Conservation (phyloP, 2,329 filamentous ascomycete genomes). For the Aureobasidium vineae region DNA sequence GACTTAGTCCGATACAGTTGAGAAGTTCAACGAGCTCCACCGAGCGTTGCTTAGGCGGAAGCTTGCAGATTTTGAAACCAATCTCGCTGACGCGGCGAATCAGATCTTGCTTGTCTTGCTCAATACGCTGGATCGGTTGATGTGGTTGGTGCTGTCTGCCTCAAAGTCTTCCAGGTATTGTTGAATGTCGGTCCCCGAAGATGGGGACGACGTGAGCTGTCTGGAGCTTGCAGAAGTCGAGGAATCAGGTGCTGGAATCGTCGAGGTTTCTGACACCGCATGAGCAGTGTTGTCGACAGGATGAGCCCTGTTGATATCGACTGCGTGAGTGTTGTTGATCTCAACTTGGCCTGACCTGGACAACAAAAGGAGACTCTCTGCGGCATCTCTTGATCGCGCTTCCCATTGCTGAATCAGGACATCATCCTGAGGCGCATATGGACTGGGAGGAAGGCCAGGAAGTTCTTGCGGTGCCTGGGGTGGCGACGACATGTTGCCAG, state of each 20-base stretch:
- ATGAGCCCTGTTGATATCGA: no score
- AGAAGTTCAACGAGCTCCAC: neutral
- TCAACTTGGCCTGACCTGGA: neutral
- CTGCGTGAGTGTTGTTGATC: neutral
- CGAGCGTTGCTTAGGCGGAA: neutral
- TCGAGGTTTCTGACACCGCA: no score
- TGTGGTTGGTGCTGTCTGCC: no score
- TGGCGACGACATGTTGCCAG: neutral
- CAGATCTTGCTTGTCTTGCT: neutral
- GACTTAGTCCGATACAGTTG: neutral
- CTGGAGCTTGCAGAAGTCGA: no score
- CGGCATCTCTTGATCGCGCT: neutral
- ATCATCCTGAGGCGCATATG: neutral
- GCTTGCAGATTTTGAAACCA: neutral
- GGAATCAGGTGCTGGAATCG: no score
- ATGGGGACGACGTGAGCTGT: no score
- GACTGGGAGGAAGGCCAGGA: neutral
- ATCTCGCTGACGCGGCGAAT: neutral
- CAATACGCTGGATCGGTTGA: neutral
- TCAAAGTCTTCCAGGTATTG: no score
- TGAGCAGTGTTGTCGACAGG: neutral
- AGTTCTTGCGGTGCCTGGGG: neutral
- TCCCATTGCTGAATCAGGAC: neutral
- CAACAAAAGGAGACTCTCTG: neutral
- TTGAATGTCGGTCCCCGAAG: no score